Evolutionary conservation across 2,329 filamentous ascomycete genomes (phyloP), one percentile per base, ranked within the genome.

Genomic region (Bipolaris zeicola): DNA sequence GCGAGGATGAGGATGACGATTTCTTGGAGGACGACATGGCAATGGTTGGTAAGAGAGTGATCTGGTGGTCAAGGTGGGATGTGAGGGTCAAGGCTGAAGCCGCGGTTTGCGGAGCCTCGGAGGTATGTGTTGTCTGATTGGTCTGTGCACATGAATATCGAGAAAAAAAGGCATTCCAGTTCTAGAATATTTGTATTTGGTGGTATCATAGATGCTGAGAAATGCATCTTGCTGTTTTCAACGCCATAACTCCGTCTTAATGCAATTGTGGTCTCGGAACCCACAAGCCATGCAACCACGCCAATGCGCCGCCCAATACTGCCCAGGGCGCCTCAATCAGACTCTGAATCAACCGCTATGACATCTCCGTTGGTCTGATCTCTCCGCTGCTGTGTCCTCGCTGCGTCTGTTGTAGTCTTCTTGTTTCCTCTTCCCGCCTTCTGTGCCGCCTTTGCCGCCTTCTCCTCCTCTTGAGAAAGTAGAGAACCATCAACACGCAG

Each of bases 401-500:
- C 20, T 24, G 45, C 44, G 5, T 44, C 43, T 33, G 50, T 43
- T 14, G 49, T 64, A 16, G 50, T 54, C 47, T 55, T 64, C 6
- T 54, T 52, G 38, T 56, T 60, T 13, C 56, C 61, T 42, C 63
- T 67, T 2, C 24, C 50, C 14, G 26, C 45, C 50, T 60, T 20
- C 36, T 55, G 58, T 3, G 49, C 39, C 14, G 28, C 49, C 14
- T 49, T 53, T 37, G 50, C 36, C 24, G 48, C 56, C 52, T 79
- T 78, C 77, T 96, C 92, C 22, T 87, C 88, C 18, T 85, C 84
- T 41, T 84, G 84, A 44, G 83, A 81, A 47, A 96, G 78, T 84
- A 96, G 88, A n/a, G 91, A 96, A 24, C 93, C 94, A 73, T 95
- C 89, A 60, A 97, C 88, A 65, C 89, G 92, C 58, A 96, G 78